Percentiles rank a stretch among this genome's conserved stretches.
phyloP scores from a whole-genome alignment of 2,329 filamentous ascomycete genomes.

The Pyrenochaeta sp. region DNA sequence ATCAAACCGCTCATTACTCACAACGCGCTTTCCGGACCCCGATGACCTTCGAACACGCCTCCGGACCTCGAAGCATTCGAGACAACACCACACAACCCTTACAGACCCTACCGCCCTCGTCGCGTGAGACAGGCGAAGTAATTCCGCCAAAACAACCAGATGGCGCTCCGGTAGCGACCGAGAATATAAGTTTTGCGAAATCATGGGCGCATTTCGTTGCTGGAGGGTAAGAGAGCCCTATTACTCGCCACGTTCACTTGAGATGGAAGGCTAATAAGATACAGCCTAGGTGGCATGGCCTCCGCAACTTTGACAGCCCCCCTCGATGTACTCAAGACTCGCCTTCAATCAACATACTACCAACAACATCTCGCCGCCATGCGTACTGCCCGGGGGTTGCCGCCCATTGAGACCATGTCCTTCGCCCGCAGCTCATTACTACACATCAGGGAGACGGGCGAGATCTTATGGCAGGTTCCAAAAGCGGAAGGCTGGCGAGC shows the following conservation, averaged over 20 bases:
- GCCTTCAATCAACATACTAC: conserved; percentile 94
- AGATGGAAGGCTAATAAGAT: conserved; percentile 21
- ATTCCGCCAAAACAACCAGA: conserved; percentile 56
- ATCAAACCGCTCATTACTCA: conserved; percentile 4
- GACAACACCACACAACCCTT: conserved; percentile 35
- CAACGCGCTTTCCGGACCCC: conserved; percentile 25
- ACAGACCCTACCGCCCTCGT: conserved; percentile 55
- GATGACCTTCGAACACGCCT: conserved; percentile 49
- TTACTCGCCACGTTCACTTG: conserved; percentile 29
- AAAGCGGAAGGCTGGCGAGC: conserved; percentile 83
- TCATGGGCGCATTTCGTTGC: conserved; percentile 94
- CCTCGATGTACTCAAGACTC: conserved; percentile 91
- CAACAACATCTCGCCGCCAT: conserved; percentile 79
- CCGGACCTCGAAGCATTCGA: conserved; percentile 40
- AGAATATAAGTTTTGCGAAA: conserved; percentile 63
- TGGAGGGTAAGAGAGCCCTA: conserved; percentile 70
- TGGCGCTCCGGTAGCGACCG: conserved; percentile 49
- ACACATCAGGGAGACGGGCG: conserved; percentile 85
- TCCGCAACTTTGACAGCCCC: conserved; percentile 92
- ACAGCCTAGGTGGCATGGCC: conserved; percentile 86
- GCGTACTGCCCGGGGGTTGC: conserved; percentile 66
- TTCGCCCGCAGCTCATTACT: conserved; percentile 72
- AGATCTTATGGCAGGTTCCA: conserved; percentile 84
- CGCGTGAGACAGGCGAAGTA: conserved; percentile 68
- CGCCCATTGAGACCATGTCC: conserved; percentile 65